Evolutionary conservation across 306 rosid genomes (phyloP).

Genomic region (Hippophae rhamnoides): DNA sequence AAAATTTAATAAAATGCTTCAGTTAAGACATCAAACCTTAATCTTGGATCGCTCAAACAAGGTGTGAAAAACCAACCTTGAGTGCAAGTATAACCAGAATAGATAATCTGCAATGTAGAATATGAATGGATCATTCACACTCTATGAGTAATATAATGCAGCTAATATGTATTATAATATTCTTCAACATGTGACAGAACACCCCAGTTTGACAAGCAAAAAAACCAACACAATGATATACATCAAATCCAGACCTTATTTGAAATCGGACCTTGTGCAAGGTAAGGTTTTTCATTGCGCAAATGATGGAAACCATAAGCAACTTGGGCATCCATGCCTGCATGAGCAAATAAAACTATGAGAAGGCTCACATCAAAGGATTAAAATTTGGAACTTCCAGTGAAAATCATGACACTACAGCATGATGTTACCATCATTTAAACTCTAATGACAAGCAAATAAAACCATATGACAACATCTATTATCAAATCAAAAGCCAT

Average conservation of each 20-base stretch:
- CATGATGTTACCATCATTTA: background rate
- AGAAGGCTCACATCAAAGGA: conserved; percentile 8
- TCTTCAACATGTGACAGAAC: background rate
- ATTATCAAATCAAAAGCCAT: background rate
- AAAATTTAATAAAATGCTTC: background rate
- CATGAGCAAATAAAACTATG: conserved; percentile 18
- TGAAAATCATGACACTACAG: background rate
- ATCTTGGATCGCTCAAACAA: conserved; percentile 73
- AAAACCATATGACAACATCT: background rate
- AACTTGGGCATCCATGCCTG: conserved; percentile 99
- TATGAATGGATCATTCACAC: conserved; percentile 6
- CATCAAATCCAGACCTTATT: conserved; percentile 54
- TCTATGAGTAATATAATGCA: background rate
- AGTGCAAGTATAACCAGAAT: conserved; percentile 83
- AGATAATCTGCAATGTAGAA: conserved; percentile 46
- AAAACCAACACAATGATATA: too few relatives aligned
- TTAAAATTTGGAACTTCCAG: background rate
- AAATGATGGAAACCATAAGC: conserved; percentile 95
- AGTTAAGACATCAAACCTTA: conserved; percentile 49
- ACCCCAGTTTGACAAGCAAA: too few relatives aligned
- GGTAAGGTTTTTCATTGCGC: conserved; percentile 82
- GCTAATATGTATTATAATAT: too few relatives aligned
- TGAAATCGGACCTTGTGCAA: conserved; percentile 86
- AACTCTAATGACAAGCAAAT: background rate
- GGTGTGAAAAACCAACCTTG: conserved; percentile 99